Evolutionary conservation across 495 filamentous ascomycete species (phyloP).

Genomic region (Aspergillus cavernicola): DNA sequence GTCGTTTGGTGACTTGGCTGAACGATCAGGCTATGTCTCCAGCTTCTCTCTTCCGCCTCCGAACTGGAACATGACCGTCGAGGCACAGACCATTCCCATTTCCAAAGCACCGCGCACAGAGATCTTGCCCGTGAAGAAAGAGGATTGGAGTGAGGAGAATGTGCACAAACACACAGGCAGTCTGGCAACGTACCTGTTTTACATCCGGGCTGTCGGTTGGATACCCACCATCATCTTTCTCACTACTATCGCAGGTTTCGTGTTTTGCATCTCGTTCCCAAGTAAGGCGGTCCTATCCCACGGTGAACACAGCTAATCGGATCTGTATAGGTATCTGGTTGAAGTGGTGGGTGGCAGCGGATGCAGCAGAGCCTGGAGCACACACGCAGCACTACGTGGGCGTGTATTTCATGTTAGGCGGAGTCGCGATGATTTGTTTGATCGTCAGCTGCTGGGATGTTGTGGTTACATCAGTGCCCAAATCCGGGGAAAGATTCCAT

Average conservation of each 20-base stretch:
- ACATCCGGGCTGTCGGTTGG: neutral
- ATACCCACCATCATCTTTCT: neutral
- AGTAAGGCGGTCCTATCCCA: neutral
- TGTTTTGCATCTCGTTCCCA: conserved; percentile 3
- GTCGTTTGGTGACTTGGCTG: neutral
- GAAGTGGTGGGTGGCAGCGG: neutral
- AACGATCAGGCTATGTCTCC: neutral
- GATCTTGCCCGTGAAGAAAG: conserved; percentile 1
- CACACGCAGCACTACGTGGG: conserved; percentile 1
- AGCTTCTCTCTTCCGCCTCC: conserved; percentile 1
- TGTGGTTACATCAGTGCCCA: neutral
- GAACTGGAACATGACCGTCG: neutral
- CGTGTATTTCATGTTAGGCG: conserved; percentile 1
- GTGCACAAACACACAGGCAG: neutral
- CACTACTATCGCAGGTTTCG: neutral
- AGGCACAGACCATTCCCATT: neutral
- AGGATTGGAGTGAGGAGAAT: conserved; percentile 2
- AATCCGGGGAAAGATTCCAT: conserved; percentile 1
- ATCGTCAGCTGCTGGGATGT: conserved; percentile 4
- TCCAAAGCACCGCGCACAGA: neutral
- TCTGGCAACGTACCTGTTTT: neutral
- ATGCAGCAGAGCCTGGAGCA: neutral
- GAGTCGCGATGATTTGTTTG: neutral
- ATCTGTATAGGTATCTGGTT: neutral
- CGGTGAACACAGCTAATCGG: neutral